These are phyloP conservation scores for Mortierella sp. DNA, from an alignment of 371 early-diverging fungal genomes.

Conservation along the genomic window DNA sequence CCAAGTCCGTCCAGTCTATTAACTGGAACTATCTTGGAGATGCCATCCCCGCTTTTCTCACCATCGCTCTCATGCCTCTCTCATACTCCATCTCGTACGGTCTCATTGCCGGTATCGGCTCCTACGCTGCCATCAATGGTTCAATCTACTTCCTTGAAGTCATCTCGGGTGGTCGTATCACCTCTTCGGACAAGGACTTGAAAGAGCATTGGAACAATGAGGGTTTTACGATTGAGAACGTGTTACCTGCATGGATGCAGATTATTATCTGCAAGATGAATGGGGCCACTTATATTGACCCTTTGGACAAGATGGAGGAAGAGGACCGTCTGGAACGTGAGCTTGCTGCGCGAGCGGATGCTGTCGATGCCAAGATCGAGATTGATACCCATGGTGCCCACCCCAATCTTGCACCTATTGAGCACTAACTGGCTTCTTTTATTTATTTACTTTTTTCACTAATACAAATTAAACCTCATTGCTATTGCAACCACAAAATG, in stretches of 20 bases:
- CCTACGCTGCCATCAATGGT: slow-evolving; percentile 49
- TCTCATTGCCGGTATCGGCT: slow-evolving; percentile 42
- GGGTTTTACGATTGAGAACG: slow-evolving; percentile 24
- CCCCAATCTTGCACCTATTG: background rate
- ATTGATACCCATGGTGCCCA: slow-evolving; percentile 12
- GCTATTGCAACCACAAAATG: too few species aligned
- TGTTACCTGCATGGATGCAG: slow-evolving; percentile 46
- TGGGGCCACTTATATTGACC: slow-evolving; percentile 28
- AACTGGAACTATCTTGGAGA: slow-evolving; percentile 86
- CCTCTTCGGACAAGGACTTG: slow-evolving; percentile 36
- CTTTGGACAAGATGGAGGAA: slow-evolving; percentile 32
- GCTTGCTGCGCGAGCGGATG: slow-evolving; percentile 21
- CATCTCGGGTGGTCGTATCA: slow-evolving; percentile 33
- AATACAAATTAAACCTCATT: background rate
- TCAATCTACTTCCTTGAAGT: slow-evolving; percentile 28
- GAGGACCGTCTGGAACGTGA: slow-evolving; percentile 42
- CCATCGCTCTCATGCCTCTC: slow-evolving; percentile 83
- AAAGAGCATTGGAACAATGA: slow-evolving; percentile 32
- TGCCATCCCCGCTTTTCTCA: slow-evolving; percentile 83
- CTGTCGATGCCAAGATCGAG: slow-evolving; percentile 19
- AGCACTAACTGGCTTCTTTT: background rate
- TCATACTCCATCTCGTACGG: slow-evolving; percentile 67
- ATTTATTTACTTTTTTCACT: background rate
- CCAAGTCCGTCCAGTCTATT: slow-evolving; percentile 74
- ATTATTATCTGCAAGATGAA: slow-evolving; percentile 25